Evolutionary conservation across 2,329 filamentous ascomycete genomes (phyloP).

Genomic region (Botryotinia globosa): DNA sequence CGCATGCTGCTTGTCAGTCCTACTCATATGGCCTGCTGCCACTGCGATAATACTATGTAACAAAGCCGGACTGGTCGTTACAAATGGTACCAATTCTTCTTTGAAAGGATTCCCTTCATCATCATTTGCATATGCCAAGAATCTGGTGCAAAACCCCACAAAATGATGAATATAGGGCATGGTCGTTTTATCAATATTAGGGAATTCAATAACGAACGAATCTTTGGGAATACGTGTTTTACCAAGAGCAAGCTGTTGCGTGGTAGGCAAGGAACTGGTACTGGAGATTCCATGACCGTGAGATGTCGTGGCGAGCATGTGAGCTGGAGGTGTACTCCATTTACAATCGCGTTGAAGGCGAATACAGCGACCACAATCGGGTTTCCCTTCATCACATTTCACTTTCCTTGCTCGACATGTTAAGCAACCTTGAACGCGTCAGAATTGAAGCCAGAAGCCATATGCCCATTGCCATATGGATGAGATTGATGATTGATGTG

Average conservation of each 20-base stretch:
- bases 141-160: constrained; percentile 35
- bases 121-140: constrained; percentile 36
- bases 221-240: constrained; percentile 27
- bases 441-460: constrained; percentile 1
- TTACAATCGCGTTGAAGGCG: constrained; percentile 34
- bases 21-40: constrained; percentile 34
- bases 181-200: constrained; percentile 31
- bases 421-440: constrained; percentile 49
- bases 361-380: constrained; percentile 50
- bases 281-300: constrained; percentile 14
- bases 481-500: background rate
- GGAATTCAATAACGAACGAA: constrained; percentile 36
- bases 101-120: constrained; percentile 37
- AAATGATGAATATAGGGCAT: constrained; percentile 38
- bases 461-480: background rate
- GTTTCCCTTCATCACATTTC: constrained; percentile 68
- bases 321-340: constrained; percentile 28
- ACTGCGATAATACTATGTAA: constrained; percentile 37
- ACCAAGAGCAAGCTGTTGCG: constrained; percentile 17
- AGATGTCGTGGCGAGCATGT: constrained; percentile 17
- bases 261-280: constrained; percentile 14
- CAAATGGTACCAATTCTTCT: constrained; percentile 33
- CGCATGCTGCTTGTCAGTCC: constrained; percentile 33
- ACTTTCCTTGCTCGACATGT: constrained; percentile 68
- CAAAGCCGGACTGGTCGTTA: constrained; percentile 32